phyloP scores from a whole-genome alignment of 352 stramenopile genomes.

The Pythium myriotylum region DNA sequence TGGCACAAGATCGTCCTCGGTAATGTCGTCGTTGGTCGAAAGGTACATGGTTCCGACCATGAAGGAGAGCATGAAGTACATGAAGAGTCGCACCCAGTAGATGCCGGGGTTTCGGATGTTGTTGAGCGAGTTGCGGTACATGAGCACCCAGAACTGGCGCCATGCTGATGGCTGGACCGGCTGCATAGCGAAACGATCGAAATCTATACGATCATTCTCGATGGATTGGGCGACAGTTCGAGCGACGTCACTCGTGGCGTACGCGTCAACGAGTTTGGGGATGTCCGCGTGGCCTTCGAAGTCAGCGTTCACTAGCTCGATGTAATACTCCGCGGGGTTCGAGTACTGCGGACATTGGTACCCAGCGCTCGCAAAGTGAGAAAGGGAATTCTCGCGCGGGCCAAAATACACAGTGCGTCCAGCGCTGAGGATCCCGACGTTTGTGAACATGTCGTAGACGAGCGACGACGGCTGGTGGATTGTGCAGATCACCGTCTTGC shows the following conservation, averaged over 20 bases:
- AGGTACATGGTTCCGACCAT: constrained; percentile 80
- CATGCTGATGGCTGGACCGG: constrained; percentile 31
- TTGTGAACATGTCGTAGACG: constrained; percentile 67
- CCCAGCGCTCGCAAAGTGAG: constrained; percentile 52
- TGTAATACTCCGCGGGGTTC: constrained; percentile 62
- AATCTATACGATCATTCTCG: neutral
- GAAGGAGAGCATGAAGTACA: constrained; percentile 71
- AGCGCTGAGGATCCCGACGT: constrained; percentile 56
- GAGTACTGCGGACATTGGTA: constrained; percentile 68
- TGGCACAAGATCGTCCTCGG: constrained; percentile 43
- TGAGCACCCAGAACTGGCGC: constrained; percentile 56
- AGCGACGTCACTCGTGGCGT: constrained; percentile 37
- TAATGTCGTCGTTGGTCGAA: constrained; percentile 46
- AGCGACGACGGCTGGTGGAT: constrained; percentile 88
- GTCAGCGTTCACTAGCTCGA: constrained; percentile 42
- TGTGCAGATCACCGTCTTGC: constrained; percentile 76
- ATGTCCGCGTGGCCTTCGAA: constrained; percentile 38
- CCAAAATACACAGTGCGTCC: constrained; percentile 92
- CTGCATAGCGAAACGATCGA: too few species aligned
- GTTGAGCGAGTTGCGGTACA: constrained; percentile 61
- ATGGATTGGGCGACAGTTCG: too few species aligned
- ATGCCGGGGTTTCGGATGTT: constrained; percentile 69
- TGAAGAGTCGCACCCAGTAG: constrained; percentile 72
- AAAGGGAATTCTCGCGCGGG: constrained; percentile 36
- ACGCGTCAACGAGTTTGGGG: constrained; percentile 16